Base-by-base conservation (phyloP, 2,329 filamentous ascomycete genomes). In the Torrubiella hemipterigena region DNA sequence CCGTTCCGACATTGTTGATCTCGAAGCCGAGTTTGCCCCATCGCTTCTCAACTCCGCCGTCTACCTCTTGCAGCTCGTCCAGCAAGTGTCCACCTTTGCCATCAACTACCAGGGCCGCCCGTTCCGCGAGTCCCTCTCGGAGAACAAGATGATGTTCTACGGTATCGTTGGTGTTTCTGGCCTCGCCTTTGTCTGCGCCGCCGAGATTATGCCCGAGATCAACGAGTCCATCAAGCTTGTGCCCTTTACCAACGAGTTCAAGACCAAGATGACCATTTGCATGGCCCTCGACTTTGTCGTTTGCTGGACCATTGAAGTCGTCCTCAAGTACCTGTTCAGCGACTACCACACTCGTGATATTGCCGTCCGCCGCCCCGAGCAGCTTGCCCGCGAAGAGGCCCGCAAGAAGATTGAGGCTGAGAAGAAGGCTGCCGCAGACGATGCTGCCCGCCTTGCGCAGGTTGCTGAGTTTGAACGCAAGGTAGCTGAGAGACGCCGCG, bases 101-200 rank as follows among this genome's bases (percentile, higher is more conserved):
- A 94, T 98, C 67, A 98, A 98, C 67, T 98, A 98, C 65, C 91
- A 98, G 59, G 91, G 91, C 36, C 81, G 91, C 8, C 91, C 91
- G 10, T 98, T 98, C 80, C 83, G 91, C 37, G 91, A 98, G 61
- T 82, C 81, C 15, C 85, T 98, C 42, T 79, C 81, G 5, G 91
- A 95, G 62, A 98, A 98, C 67, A 81, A 77, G 56, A 86, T 84
- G 54, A 98, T 98, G 91, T 98, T 91, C 65, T 98, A 82, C 68
- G 91, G 91, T 37, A 85, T 98, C 34, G 64, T 98, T 24, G 81
- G 81, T 41, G 89, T 95, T 12, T 84, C 85, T 0, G 85, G 68
- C 25, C 82, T 98, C 18, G 89, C 91, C 6, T 96, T 98, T 57
- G 79, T 81, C 28, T 95, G 89, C 60, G 89, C 87, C 6, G 93